These are phyloP conservation scores for Scleroderma citrinum DNA, from an alignment of 768 basidiomycete species.

Conservation along the genomic window DNA sequence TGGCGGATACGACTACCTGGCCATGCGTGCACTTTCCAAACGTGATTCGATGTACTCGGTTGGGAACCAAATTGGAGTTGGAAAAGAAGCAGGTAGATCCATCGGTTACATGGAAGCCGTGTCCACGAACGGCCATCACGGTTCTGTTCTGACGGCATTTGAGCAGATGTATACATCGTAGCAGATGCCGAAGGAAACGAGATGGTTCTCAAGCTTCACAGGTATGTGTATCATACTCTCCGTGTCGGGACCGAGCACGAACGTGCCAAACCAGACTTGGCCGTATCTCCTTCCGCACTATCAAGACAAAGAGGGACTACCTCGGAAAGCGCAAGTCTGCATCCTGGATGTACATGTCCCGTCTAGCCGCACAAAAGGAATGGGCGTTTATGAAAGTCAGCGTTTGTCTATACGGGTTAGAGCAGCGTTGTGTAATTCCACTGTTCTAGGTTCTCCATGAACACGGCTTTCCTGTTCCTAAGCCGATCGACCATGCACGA, in stretches of 20 bases:
- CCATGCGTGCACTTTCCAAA: conserved; percentile 89
- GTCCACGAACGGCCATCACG: background rate
- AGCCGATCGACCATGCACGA: conserved; percentile 88
- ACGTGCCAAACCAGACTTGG: conserved; percentile 59
- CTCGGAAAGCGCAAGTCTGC: conserved; percentile 92
- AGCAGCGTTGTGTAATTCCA: background rate
- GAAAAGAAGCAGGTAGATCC: conserved; percentile 86
- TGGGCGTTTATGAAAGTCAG: conserved; percentile 97
- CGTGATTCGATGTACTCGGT: conserved; percentile 85
- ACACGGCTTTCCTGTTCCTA: conserved; percentile 89
- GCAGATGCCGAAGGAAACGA: conserved; percentile 79
- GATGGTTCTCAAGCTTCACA: conserved; percentile 90
- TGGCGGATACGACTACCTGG: conserved; percentile 96
- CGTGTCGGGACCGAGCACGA: background rate
- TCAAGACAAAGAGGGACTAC: conserved; percentile 96
- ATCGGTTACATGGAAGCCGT: background rate
- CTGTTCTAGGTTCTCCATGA: conserved; percentile 73
- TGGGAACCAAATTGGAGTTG: conserved; percentile 97
- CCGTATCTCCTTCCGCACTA: conserved; percentile 93
- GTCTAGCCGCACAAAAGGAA: conserved; percentile 94
- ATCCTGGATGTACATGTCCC: conserved; percentile 99
- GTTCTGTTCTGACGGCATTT: conserved; percentile 10
- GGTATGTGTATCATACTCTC: conserved; percentile 39
- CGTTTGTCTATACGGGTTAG: background rate
- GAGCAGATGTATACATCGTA: conserved; percentile 77